Conservation (phyloP, 2,329 filamentous ascomycete genomes). For the Geosmithia putterillii region DNA sequence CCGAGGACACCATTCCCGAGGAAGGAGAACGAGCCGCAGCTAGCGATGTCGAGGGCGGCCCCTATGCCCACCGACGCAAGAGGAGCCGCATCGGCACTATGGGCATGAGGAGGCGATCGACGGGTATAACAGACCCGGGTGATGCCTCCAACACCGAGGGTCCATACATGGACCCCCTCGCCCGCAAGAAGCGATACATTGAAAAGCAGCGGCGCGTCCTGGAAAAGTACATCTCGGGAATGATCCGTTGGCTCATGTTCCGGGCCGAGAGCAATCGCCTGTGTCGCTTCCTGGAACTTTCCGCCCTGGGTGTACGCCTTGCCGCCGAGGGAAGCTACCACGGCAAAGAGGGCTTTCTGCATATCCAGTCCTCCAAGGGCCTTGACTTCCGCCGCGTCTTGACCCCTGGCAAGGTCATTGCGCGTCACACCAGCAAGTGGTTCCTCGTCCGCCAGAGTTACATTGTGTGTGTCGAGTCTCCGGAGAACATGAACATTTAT, state of each 20-base stretch:
- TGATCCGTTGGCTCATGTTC: slow-evolving; percentile 96
- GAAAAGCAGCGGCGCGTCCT: slow-evolving; percentile 76
- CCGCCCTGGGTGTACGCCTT: slow-evolving; percentile 82
- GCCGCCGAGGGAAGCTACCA: slow-evolving; percentile 95
- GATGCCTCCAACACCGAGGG: slow-evolving; percentile 28
- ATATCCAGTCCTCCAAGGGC: slow-evolving; percentile 85
- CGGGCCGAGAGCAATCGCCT: slow-evolving; percentile 88
- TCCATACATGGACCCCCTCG: slow-evolving; percentile 33
- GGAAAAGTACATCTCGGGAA: slow-evolving; percentile 81
- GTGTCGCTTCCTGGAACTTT: slow-evolving; percentile 92
- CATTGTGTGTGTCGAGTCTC: slow-evolving; percentile 94
- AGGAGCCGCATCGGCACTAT: slow-evolving; percentile 42
- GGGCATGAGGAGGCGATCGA: slow-evolving; percentile 40
- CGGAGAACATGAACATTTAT: slow-evolving; percentile 97
- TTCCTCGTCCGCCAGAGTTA: slow-evolving; percentile 97
- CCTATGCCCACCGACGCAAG: slow-evolving; percentile 22
- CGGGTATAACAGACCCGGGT: slow-evolving; percentile 32
- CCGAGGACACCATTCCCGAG: slow-evolving; percentile 32
- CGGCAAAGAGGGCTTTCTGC: slow-evolving; percentile 88
- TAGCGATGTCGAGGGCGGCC: slow-evolving; percentile 19
- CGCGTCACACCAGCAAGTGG: slow-evolving; percentile 86
- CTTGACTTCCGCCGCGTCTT: slow-evolving; percentile 74
- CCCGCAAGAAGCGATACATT: slow-evolving; percentile 47
- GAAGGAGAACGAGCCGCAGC: slow-evolving; percentile 42
- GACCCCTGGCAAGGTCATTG: slow-evolving; percentile 66